Evolutionary conservation across 305 asterid species (phyloP), one percentile per base, ranked within the genome.

Genomic region (Fraxinus greggii): DNA sequence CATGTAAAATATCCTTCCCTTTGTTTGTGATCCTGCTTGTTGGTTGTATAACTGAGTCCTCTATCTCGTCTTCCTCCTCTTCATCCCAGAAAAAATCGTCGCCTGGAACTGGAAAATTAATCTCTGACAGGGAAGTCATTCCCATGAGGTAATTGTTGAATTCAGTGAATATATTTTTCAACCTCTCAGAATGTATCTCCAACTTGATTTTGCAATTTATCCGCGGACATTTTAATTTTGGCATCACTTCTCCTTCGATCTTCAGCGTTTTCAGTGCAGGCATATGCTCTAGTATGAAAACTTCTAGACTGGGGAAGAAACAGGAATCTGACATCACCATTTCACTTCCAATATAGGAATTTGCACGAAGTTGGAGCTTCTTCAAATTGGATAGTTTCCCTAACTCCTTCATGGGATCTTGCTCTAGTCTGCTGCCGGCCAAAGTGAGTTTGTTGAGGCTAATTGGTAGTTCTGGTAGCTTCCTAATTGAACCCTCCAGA

Each of bases 321-420:
- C 48, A 31, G n/a, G 40, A 31, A 31, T 19, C 15, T 72, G 28
- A 21, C 1, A 72, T 35, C 40, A 29, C 76, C 48, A 72, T 72
- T 29, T n/a, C 26, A 29, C 45, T 72, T 32, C 76, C 45, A 1
- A 29, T 31, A 33, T 72, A 72, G 13, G 76, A 72, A 72, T 33
- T 31, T 12, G 23, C 38, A n/a, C 38, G 76, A 7, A 72, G 40
- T 72, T 72, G 76, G 17, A 72, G 76, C 76, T 72, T 72, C 76
- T 26, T 31, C 45, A 72, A 7, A 33, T 72, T 29, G 38, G 42
- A 6, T 33, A 72, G 26, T 33, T 72, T 72, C 24, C 76, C 76
- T 72, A 72, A 33, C 76, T 72, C 45, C 76, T 31, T 21, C 76
- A 72, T 31, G 24, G 76, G 76, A 13, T 29, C 76, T 72, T 72